Conservation (phyloP, 768 basidiomycete species). For the Leucocoprinus leucothites region DNA sequence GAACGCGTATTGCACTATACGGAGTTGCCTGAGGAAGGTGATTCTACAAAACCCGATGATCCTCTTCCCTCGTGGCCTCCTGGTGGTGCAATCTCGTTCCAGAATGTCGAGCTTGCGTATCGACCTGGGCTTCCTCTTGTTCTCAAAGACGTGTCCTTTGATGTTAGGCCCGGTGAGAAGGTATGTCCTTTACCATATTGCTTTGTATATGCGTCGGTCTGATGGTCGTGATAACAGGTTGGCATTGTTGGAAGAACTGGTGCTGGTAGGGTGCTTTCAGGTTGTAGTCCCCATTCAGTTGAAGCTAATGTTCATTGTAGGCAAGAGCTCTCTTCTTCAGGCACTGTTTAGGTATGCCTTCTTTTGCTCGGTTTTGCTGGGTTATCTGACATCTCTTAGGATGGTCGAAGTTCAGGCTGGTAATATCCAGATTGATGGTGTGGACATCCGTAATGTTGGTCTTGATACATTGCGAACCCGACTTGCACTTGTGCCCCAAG, state of each 20-base stretch:
- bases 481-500: slow-evolving; percentile 70
- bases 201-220: background rate
- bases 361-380: background rate
- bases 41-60: slow-evolving; percentile 37
- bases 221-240: slow-evolving; percentile 23
- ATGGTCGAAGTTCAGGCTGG: slow-evolving; percentile 62
- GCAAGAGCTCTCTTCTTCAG: slow-evolving; percentile 57
- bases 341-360: slow-evolving; percentile 43
- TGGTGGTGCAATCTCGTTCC: slow-evolving; percentile 52
- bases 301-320: slow-evolving; percentile 22
- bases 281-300: background rate
- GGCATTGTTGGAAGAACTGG: slow-evolving; percentile 49
- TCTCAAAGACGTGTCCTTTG: slow-evolving; percentile 56
- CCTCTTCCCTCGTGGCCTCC: slow-evolving; percentile 48
- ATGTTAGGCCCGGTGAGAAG: slow-evolving; percentile 61
- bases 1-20: slow-evolving; percentile 71
- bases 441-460: slow-evolving; percentile 50
- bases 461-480: slow-evolving; percentile 49
- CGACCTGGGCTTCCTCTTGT: slow-evolving; percentile 63
- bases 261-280: slow-evolving; percentile 26
- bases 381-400: slow-evolving; percentile 23
- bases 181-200: slow-evolving; percentile 25
- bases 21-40: slow-evolving; percentile 56
- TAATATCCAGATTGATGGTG: slow-evolving; percentile 53
- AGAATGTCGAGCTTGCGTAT: slow-evolving; percentile 55